Evolutionary conservation across 345 rosid genomes (phyloP).

Genomic region (Eucalyptus decipiens): DNA sequence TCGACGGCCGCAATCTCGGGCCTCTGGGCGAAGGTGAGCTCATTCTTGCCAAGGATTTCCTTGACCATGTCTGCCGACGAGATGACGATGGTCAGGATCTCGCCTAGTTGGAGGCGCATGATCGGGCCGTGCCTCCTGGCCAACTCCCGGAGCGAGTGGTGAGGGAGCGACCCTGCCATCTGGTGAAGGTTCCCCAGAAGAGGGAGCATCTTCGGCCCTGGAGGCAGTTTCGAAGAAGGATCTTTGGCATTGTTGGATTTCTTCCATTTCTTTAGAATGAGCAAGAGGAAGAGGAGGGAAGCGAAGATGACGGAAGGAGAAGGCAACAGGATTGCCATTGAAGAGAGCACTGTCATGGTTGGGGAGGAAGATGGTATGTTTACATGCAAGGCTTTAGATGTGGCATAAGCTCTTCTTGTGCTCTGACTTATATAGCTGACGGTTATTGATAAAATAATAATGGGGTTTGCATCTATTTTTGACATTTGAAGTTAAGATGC

Average conservation of each 20-base stretch:
- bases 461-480: neutral
- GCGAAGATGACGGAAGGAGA: neutral
- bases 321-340: neutral
- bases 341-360: neutral
- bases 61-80: slow-evolving; percentile 17
- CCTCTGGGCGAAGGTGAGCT: slow-evolving; percentile 8
- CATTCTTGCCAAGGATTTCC: slow-evolving; percentile 13
- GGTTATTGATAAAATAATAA: neutral
- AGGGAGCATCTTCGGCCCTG: slow-evolving; percentile 16
- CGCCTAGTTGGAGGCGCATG: slow-evolving; percentile 22
- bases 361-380: neutral
- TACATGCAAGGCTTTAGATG: neutral
- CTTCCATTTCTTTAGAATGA: neutral
- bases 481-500: neutral
- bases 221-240: neutral
- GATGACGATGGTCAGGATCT: slow-evolving; percentile 2
- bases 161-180: slow-evolving; percentile 12
- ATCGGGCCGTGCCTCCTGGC: slow-evolving; percentile 23
- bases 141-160: slow-evolving; percentile 7
- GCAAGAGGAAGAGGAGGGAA: neutral
- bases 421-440: neutral
- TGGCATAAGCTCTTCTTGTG: neutral
- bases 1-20: slow-evolving; percentile 2
- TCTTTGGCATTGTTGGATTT: neutral
- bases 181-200: slow-evolving; percentile 22